phyloP scores from a whole-genome alignment of 176 grass and related monocot species.

The Elymus sibiricus region DNA sequence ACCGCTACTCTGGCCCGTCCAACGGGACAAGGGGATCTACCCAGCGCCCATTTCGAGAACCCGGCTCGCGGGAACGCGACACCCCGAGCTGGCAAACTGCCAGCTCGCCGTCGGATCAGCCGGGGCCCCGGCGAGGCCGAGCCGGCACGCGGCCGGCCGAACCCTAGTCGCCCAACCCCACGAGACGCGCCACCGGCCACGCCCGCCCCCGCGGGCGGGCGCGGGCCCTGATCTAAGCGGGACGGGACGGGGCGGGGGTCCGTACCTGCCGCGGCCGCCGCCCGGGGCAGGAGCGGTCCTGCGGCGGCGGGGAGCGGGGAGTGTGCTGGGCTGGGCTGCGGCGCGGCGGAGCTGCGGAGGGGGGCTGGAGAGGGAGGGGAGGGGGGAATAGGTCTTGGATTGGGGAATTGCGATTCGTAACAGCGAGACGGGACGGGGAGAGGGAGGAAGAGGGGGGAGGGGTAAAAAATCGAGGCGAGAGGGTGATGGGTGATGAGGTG shows the following conservation, averaged over 20 bases:
- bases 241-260: not conserved
- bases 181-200: not conserved
- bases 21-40: not conserved
- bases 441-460: no score
- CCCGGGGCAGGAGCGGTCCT: not conserved
- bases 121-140: not conserved
- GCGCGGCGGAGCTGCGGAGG: not conserved
- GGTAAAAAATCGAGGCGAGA: not conserved
- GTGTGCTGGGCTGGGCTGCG: not conserved
- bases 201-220: not conserved
- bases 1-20: not conserved
- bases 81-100: not conserved
- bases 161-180: conserved; percentile 21
- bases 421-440: not conserved
- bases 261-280: conserved; percentile 35
- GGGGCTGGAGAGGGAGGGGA: not conserved
- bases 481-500: conserved; percentile 21
- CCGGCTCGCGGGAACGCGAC: not conserved
- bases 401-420: conserved; percentile 49
- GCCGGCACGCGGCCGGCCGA: not conserved
- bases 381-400: conserved; percentile 37
- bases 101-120: conserved; percentile 16
- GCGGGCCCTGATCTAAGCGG: conserved; percentile 25
- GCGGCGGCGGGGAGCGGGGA: conserved; percentile 2
- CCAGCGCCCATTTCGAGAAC: not conserved